These are phyloP conservation scores for Biscutella laevigata DNA, from an alignment of 441 rosid genomes.

Conservation along the genomic window DNA sequence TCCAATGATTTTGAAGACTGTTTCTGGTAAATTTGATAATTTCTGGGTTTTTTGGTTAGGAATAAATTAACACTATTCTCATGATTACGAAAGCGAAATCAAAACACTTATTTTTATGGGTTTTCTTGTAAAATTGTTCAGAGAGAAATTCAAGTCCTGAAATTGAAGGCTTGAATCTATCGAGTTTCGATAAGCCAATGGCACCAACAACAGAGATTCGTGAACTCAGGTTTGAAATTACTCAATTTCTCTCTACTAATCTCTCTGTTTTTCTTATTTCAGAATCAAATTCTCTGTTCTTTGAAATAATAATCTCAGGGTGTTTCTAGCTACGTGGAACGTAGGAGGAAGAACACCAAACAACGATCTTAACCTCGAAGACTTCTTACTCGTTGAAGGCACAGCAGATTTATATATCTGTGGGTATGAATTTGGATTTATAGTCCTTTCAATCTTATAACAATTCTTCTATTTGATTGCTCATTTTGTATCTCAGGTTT, in stretches of 20 bases:
- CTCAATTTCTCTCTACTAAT: background rate
- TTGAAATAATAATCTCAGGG: conserved; percentile 42
- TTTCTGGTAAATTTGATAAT: conserved; percentile 1
- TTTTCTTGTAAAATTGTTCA: conserved; percentile 15
- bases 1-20: conserved; percentile 21
- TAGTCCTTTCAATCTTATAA: background rate
- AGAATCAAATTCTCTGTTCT: conserved; percentile 11
- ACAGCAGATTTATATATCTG: conserved; percentile 78
- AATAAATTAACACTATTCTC: conserved; percentile 7
- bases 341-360: conserved; percentile 83
- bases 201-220: conserved; percentile 44
- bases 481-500: conserved; percentile 46
- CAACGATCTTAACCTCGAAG: conserved; percentile 61
- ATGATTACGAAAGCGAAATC: conserved; percentile 21
- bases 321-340: conserved; percentile 87
- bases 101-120: background rate
- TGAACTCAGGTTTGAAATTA: conserved; percentile 44
- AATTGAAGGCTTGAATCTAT: conserved; percentile 65
- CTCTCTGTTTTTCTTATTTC: conserved; percentile 3
- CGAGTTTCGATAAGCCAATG: conserved; percentile 50
- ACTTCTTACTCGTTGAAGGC: conserved; percentile 68
- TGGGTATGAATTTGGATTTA: conserved; percentile 48
- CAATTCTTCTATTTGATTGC: background rate
- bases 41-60: conserved; percentile 4
- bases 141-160: conserved; percentile 52